Evolutionary conservation across 1,284 basidiomycete species (phyloP).

Genomic region (Phlebopus sp.): DNA sequence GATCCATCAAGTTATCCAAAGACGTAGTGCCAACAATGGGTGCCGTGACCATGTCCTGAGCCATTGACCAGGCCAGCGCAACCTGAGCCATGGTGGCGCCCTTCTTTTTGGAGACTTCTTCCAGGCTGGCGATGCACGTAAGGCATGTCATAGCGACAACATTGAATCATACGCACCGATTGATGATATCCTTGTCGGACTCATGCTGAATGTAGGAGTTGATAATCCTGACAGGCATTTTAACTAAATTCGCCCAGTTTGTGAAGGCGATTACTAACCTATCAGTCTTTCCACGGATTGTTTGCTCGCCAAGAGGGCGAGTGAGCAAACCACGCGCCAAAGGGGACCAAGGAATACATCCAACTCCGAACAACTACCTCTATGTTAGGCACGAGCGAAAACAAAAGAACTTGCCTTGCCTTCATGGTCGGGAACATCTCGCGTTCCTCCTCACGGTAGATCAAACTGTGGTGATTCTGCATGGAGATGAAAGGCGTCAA

Average conservation of each 20-base stretch:
- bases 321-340: conserved; percentile 37
- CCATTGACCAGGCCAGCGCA: conserved; percentile 43
- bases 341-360: conserved; percentile 37
- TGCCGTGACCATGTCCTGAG: conserved; percentile 34
- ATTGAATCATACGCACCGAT: conserved; percentile 14
- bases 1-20: conserved; percentile 39
- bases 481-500: conserved; percentile 52
- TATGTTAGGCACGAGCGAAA: conserved; percentile 28
- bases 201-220: conserved; percentile 20
- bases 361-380: conserved; percentile 31
- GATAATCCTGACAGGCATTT: conserved; percentile 10
- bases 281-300: conserved; percentile 29
- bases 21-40: conserved; percentile 46
- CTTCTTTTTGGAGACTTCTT: conserved; percentile 41
- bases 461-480: conserved; percentile 46
- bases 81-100: conserved; percentile 46
- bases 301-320: conserved; percentile 30
- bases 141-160: background rate
- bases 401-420: conserved; percentile 16
- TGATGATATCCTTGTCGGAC: conserved; percentile 23
- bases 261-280: conserved; percentile 7
- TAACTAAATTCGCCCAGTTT: background rate
- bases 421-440: conserved; percentile 48
- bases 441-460: conserved; percentile 51
- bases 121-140: conserved; percentile 25